Conservation (phyloP, 1,284 basidiomycete genomes). For the Vanrija humicola region DNA sequence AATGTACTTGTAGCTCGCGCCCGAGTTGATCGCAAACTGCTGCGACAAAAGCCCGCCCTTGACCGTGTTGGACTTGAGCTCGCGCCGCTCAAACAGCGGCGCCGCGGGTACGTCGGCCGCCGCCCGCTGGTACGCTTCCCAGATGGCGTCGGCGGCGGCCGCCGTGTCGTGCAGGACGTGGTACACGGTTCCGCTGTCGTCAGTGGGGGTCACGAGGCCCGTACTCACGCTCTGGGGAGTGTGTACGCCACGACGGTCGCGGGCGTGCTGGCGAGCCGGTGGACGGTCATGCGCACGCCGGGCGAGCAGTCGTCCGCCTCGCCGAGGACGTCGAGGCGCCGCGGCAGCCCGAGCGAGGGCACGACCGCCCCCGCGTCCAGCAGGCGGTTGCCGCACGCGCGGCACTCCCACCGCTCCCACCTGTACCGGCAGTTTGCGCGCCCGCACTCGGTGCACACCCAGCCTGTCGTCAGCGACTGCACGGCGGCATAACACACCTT, state of each 20-base stretch:
- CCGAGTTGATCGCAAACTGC: conserved; percentile 44
- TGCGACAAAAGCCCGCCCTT: conserved; percentile 34
- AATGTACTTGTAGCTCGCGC: conserved; percentile 43
- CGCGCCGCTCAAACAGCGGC: conserved; percentile 36
- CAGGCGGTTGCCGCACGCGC: conserved; percentile 7
- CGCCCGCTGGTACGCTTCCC: conserved; percentile 31
- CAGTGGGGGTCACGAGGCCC: not conserved
- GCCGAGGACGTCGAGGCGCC: conserved; percentile 2
- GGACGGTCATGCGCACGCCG: not conserved
- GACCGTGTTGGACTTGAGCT: conserved; percentile 18
- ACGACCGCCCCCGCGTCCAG: not conserved
- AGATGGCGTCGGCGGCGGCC: conserved; percentile 20
- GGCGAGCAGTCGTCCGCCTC: not conserved
- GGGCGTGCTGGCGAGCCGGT: not conserved
- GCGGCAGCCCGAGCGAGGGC: not conserved
- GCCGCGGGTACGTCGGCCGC: conserved; percentile 16
- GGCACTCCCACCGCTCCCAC: conserved; percentile 37
- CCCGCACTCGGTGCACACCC: conserved; percentile 37
- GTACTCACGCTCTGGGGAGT: conserved; percentile 11
- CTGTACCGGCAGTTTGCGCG: conserved; percentile 42
- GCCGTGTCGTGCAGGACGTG: conserved; percentile 23
- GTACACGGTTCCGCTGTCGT: conserved; percentile 26
- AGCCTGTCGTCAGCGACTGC: conserved; percentile 20
- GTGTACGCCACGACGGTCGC: conserved; percentile 13
- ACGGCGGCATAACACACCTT: conserved; percentile 16